Conservation (phyloP, 2,329 filamentous ascomycete species). For the Seiridium unicorne region DNA sequence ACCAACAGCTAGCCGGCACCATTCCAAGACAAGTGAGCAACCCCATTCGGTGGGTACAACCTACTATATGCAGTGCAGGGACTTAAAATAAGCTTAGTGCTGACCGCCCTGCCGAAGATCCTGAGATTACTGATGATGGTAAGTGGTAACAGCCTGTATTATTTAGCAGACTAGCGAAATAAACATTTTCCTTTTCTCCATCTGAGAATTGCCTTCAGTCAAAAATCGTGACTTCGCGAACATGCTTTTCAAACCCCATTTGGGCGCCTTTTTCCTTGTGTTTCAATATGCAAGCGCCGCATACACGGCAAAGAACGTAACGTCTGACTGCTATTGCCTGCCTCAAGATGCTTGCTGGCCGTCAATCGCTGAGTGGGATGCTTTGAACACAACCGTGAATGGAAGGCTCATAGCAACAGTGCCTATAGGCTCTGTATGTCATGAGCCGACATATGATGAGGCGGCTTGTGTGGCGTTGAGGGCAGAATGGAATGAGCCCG, state of each 20-base stretch:
- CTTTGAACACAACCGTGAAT: slow-evolving; percentile 41
- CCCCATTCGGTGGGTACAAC: too few species aligned
- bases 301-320: background rate
- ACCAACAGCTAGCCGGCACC: too few species aligned
- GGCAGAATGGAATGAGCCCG: background rate
- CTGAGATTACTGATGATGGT: too few species aligned
- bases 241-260: background rate
- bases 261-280: background rate
- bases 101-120: too few species aligned
- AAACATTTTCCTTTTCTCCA: too few species aligned
- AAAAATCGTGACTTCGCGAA: background rate
- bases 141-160: too few species aligned
- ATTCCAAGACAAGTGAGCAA: too few species aligned
- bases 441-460: slow-evolving; percentile 36
- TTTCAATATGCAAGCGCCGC: background rate
- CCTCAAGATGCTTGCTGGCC: background rate
- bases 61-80: too few species aligned
- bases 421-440: slow-evolving; percentile 45
- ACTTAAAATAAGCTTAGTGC: too few species aligned
- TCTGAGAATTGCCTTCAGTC: too few species aligned
- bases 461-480: background rate
- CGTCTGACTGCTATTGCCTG: background rate
- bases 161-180: too few species aligned
- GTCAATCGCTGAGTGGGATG: slow-evolving; percentile 8
- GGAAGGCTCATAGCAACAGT: slow-evolving; percentile 43